Conservation (phyloP, 2,329 filamentous ascomycete genomes). For the Sarocladiaceae sp. region DNA sequence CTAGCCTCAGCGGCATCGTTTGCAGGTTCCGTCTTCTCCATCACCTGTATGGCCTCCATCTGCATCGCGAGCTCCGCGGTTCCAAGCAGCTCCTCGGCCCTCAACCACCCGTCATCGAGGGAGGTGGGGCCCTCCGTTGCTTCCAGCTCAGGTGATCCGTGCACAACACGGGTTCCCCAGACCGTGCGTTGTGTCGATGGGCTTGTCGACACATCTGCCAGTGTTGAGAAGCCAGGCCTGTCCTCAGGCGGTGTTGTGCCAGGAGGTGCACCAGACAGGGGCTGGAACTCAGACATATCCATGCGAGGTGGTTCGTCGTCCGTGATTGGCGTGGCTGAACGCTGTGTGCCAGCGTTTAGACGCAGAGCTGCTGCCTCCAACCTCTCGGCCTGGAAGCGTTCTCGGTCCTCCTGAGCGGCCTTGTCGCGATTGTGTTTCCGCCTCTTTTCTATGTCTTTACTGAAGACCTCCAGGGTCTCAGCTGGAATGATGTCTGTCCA, state of each 20-base stretch:
- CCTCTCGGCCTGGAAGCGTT: conserved; percentile 76
- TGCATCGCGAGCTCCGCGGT: conserved; percentile 56
- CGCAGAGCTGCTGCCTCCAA: conserved; percentile 69
- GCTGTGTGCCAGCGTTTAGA: conserved; percentile 14
- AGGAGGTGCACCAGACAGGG: conserved; percentile 43
- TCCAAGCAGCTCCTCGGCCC: conserved; percentile 70
- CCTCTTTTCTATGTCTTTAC: conserved; percentile 70
- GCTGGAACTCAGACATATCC: conserved; percentile 61
- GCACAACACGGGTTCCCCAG: conserved; percentile 80
- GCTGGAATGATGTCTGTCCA: conserved; percentile 85
- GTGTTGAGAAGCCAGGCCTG: conserved; percentile 58
- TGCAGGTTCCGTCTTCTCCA: conserved; percentile 20
- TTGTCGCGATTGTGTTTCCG: conserved; percentile 79
- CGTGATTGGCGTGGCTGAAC: background rate
- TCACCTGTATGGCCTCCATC: conserved; percentile 49
- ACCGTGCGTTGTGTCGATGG: conserved; percentile 75
- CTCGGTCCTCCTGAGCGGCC: conserved; percentile 79
- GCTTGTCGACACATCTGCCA: conserved; percentile 78
- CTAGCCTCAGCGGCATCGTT: conserved; percentile 8
- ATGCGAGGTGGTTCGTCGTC: conserved; percentile 28
- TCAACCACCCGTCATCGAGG: conserved; percentile 77
- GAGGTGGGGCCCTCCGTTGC: conserved; percentile 25
- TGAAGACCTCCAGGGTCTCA: conserved; percentile 71
- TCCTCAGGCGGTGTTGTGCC: conserved; percentile 52
- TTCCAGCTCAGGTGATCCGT: conserved; percentile 49